Evolutionary conservation across 1,284 basidiomycete genomes (phyloP), one percentile per base, ranked within the genome.

Genomic region (Austroboletus niveus): DNA sequence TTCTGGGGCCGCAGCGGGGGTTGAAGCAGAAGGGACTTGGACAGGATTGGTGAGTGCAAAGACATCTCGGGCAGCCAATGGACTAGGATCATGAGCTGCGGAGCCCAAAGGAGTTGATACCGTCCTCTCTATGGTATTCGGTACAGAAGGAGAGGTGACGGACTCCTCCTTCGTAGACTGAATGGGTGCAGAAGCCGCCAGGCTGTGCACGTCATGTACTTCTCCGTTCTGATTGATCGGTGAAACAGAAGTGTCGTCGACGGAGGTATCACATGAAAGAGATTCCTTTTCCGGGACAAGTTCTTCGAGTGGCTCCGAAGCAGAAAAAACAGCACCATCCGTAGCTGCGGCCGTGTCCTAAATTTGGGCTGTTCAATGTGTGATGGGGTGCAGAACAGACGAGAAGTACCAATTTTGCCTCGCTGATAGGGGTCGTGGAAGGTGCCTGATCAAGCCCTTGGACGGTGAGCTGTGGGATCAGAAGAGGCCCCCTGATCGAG

Each of bases 401-500:
- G 8, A 14, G 3, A 10, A 57, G 8, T 52, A 64, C 64, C 60
- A 54, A 39, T 54, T 48, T 57, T n/a, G 45, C 45, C 45, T 51
- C 54, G 45, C 48, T 57, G 27, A 48, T 43, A 34, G 54, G 45
- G 31, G 58, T 75, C 8, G 68, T 69, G n/a, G 75, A 73, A 9
- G 71, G 63, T 27, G 73, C 66, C 54, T 75, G 72, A 31, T 52
- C 61, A 22, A 73, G 54, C 14, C 69, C 67, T 14, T 70, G 70
- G 8, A 71, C 63, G 3, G 70, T 71, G n/a, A 74, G 60, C 30
- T 48, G 56, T n/a, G 52, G 62, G 45, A 56, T 32, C 12, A 49
- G 56, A 31, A 57, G 35, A 4, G 48, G 41, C 11, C 35, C 63
- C 48, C 7, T 57, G 39, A 31, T 30, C 2, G 43, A 8, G 20